phyloP scores from a whole-genome alignment of 1,284 basidiomycete species.

The Leccinum solheimii region DNA sequence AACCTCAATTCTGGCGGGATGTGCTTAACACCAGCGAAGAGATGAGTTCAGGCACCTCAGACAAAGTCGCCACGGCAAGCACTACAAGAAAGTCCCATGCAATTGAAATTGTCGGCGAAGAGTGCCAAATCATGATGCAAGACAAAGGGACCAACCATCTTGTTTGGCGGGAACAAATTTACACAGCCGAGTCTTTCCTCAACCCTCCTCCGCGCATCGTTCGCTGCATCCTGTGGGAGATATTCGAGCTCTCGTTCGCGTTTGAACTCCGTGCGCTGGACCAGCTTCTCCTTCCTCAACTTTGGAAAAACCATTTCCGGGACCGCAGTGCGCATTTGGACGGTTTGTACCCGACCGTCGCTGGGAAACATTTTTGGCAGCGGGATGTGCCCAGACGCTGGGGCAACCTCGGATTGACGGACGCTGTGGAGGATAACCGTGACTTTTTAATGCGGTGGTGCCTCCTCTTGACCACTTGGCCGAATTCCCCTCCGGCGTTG shows the following conservation, averaged over 20 bases:
- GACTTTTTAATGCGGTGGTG: not conserved
- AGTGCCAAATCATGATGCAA: no score
- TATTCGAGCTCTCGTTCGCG: not conserved
- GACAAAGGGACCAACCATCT: no score
- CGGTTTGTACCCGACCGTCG: not conserved
- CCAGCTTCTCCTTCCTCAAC: not conserved
- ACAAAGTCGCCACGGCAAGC: no score
- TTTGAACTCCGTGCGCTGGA: not conserved
- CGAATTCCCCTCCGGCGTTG: not conserved
- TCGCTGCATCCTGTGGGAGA: not conserved
- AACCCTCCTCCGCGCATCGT: no score
- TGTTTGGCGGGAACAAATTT: no score
- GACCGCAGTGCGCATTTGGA: not conserved
- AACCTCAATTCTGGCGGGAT: no score
- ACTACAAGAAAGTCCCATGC: no score
- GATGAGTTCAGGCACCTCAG: no score
- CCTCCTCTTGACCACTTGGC: not conserved
- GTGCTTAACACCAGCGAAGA: no score
- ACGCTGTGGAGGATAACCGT: not conserved
- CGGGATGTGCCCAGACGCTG: not conserved
- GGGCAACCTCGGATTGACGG: not conserved
- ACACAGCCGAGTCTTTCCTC: no score
- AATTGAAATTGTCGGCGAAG: no score
- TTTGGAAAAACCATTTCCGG: not conserved
- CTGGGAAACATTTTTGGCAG: not conserved